These are phyloP conservation scores for Pholiota microspora DNA, from an alignment of 768 basidiomycete species.

Conservation along the genomic window DNA sequence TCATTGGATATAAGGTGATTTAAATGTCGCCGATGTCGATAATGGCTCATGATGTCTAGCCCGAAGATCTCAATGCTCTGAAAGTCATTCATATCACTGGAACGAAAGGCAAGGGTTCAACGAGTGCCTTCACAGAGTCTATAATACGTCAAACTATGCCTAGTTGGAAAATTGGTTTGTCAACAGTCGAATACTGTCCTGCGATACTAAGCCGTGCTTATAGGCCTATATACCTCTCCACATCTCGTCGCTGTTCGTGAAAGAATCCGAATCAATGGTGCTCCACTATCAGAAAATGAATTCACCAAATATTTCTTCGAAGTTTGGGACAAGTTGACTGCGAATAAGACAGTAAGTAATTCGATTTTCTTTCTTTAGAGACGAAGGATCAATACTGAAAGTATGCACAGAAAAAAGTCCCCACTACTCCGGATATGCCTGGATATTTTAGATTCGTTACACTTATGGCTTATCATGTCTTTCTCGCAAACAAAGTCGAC, in stretches of 20 bases:
- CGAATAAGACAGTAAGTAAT: slow-evolving; percentile 58
- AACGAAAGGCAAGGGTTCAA: slow-evolving; percentile 98
- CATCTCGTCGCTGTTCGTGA: slow-evolving; percentile 96
- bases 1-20: slow-evolving; percentile 86
- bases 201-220: neutral
- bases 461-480: slow-evolving; percentile 87
- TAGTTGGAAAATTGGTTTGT: slow-evolving; percentile 77
- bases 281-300: slow-evolving; percentile 81
- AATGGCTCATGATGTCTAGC: slow-evolving; percentile 40
- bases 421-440: slow-evolving; percentile 69
- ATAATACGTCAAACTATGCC: slow-evolving; percentile 77
- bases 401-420: slow-evolving; percentile 39
- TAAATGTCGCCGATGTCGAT: slow-evolving; percentile 1
- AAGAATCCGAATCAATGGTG: slow-evolving; percentile 90
- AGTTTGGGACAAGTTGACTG: slow-evolving; percentile 84
- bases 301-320: slow-evolving; percentile 95
- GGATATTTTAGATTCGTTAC: slow-evolving; percentile 94
- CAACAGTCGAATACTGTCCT: neutral
- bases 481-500: slow-evolving; percentile 78
- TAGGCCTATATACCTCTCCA: slow-evolving; percentile 95
- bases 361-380: no score
- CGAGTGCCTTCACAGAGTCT: slow-evolving; percentile 89
- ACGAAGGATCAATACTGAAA: no score
- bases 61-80: slow-evolving; percentile 77
- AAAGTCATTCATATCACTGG: slow-evolving; percentile 97